Conservation (phyloP, 2,329 filamentous ascomycete genomes). For the Whalleya microplaca region DNA sequence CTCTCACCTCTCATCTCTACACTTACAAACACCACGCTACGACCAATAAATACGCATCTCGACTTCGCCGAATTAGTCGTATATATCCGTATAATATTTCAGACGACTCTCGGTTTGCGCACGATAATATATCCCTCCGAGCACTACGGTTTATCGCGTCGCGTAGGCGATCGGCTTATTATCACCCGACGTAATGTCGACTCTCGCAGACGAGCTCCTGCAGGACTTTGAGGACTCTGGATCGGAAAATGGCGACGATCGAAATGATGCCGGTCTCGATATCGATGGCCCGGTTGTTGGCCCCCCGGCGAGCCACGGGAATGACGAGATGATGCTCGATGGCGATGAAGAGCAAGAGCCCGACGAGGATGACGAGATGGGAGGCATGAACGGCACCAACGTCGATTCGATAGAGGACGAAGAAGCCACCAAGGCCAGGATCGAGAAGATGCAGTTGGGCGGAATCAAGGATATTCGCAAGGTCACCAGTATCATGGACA, state of each 20-base stretch:
- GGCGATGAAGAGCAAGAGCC: slow-evolving; percentile 61
- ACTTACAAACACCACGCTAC: not conserved
- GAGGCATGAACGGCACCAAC: slow-evolving; percentile 48
- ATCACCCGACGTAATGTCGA: slow-evolving; percentile 67
- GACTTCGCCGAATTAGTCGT: not conserved
- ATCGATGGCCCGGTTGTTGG: slow-evolving; percentile 46
- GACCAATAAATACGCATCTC: not conserved
- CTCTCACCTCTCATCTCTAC: not conserved
- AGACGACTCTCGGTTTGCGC: not conserved
- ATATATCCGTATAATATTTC: not conserved
- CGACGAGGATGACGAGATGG: slow-evolving; percentile 64
- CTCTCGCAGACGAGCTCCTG: slow-evolving; percentile 87
- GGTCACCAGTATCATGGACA: slow-evolving; percentile 80
- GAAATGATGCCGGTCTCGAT: slow-evolving; percentile 51
- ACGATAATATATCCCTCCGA: not conserved
- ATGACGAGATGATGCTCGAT: slow-evolving; percentile 61
- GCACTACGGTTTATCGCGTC: not conserved
- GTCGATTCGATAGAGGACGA: slow-evolving; percentile 62
- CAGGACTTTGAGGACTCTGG: slow-evolving; percentile 89
- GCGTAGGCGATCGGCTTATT: slow-evolving; percentile 2
- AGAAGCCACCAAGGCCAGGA: slow-evolving; percentile 73
- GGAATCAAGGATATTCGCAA: slow-evolving; percentile 77
- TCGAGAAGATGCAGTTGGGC: slow-evolving; percentile 81
- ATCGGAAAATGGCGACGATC: slow-evolving; percentile 71
- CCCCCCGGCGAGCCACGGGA: slow-evolving; percentile 39